A percentile compares a stretch with the other conserved stretches of the same genome.
phyloP scores from a whole-genome alignment of 192 early-diverging fungal genomes.

The Backusella circina region DNA sequence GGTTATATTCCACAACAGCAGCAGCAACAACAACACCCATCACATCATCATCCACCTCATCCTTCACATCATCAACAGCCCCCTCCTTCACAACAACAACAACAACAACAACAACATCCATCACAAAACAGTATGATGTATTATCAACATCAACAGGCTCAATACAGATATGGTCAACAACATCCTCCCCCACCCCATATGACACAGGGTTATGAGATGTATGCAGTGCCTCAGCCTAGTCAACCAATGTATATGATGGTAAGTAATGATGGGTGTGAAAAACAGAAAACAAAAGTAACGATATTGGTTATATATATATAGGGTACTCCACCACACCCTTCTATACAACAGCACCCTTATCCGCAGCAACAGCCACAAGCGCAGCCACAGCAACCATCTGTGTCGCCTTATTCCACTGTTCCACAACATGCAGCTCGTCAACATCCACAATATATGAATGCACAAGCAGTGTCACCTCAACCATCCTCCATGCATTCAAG shows the following conservation, averaged over 20 bases:
- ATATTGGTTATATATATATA: background rate
- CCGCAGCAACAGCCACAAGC: background rate
- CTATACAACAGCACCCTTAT: background rate
- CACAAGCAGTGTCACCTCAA: background rate
- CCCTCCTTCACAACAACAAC: background rate
- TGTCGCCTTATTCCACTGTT: background rate
- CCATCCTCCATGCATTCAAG: constrained; percentile 6
- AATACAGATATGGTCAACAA: background rate
- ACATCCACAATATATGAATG: background rate
- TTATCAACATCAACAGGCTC: background rate
- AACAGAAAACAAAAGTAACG: background rate
- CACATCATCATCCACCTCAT: background rate
- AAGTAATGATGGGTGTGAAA: background rate
- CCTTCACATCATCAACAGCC: background rate
- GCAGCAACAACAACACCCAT: background rate
- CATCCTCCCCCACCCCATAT: background rate
- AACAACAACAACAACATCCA: constrained; percentile 23
- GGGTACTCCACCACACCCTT: background rate
- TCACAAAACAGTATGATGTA: background rate
- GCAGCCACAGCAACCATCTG: background rate
- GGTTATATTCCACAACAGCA: background rate
- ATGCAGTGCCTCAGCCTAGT: background rate
- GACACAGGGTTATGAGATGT: background rate
- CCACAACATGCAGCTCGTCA: constrained; percentile 8
- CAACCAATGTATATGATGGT: constrained; percentile 16